Base-by-base conservation (phyloP, 2,329 filamentous ascomycete species). In the Trichophaea hybrida region DNA sequence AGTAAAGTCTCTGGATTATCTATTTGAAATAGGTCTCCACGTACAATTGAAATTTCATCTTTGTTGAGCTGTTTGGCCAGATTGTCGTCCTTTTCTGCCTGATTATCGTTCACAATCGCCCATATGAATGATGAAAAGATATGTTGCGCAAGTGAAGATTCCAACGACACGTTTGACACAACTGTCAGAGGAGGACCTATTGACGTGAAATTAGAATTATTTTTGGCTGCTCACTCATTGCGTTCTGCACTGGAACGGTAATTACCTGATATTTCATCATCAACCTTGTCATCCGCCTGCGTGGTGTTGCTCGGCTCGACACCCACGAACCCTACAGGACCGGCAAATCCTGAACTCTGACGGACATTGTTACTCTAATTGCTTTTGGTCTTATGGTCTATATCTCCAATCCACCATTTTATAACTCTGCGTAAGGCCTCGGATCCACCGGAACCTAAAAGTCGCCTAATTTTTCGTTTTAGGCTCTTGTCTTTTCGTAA, bases 51-150 rank as follows among this genome's bases (percentile, higher is more conserved):
- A 44, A 35, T 40, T 6, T 17, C 53, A 6, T 38, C 24, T 38
- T 38, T 13, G 6, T 53, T 31, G 6, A 53, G 50, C 31, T 35
- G 8, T 31, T 53, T 31, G 8, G 32, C 8, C 8, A 31, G 15
- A 35, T 8, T 35, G 10, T 35, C 10, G 7, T 32, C 15, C 15
- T 40, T 40, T n/a, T 40, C 7, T 40, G 50, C n/a, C n/a, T n/a
- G n/a, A n/a, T n/a, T n/a, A n/a, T n/a, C n/a, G n/a, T n/a, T n/a
- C n/a, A n/a, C 15, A 53, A 60, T 38, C 3, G 68, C 61, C 46
- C 65, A 65, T 65, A 71, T 68, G 58, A 71, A 71, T 1, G 65
- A 43, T 2, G 68, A 67, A n/a, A 71, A 68, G 32, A 71, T 63
- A 24, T 71, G 54, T 33, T 69, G 66, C 3, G 68, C 64, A 50